Base-by-base conservation (phyloP, 345 rosid genomes). In the Hibiscus tridactylites region DNA sequence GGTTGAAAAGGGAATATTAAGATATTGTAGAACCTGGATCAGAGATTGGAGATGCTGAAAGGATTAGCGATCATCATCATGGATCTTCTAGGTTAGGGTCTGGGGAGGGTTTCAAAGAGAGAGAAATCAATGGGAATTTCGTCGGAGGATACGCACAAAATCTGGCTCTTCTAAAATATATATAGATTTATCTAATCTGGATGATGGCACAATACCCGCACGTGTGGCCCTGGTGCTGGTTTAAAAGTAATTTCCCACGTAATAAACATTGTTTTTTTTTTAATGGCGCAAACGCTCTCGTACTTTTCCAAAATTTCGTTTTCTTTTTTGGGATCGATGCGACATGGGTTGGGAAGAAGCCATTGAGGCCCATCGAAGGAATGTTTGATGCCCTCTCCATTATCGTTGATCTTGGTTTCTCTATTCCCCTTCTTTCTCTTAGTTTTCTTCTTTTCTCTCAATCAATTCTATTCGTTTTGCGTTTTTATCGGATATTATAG, bases 371-470 rank as follows among this genome's bases (percentile, higher is more conserved):
- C 52, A 95, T 95, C 79, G 97, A 97, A 17, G 99, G 99, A 39
- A 88, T 92, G 81, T 85, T 92, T 46, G 97, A 95, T 78, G 99
- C 99, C 9, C 97, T 95, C 74, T 90, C 99, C 78, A 90, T 95
- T 61, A 97, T 97, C 57, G 79, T 97, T 79, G 99, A 95, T 79
- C 99, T 95, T 54, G 97, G 97, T 37, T 95, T 81, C 81, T 78
- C 96, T 16, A 90, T 91, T 74, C 78, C 95, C 12, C 80, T 90
- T 59, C 85, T 92, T 65, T 88, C 92, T 61, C 85, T 97, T 5
- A 88, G 99, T 91, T 17, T 39, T 15, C 26, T 9, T 1, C 6
- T n/a, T 54, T 17, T 17, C 47, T 19, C 1, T 19, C 4, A 52
- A 49, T 49, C 6, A 47, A 16, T 65, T 68, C 52, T 15, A 12